Evolutionary conservation across 768 basidiomycete genomes (phyloP).

Genomic region (Mycena haematopus): DNA sequence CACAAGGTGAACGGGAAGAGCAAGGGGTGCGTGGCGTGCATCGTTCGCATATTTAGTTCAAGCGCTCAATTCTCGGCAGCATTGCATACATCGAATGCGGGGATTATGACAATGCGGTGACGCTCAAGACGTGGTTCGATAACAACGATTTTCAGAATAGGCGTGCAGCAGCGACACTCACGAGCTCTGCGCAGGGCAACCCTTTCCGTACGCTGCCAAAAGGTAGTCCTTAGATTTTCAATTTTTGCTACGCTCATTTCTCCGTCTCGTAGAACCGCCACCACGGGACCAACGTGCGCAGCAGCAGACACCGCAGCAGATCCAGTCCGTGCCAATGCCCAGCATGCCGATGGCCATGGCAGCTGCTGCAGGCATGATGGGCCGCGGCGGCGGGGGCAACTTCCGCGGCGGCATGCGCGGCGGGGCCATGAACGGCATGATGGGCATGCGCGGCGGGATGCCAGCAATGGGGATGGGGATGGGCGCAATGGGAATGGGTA

Average conservation of each 20-base stretch:
- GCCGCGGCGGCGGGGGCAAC: constrained; percentile 42
- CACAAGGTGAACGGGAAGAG: constrained; percentile 99
- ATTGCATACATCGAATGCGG: constrained; percentile 89
- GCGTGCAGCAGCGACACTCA: constrained; percentile 73
- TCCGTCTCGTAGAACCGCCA: constrained; percentile 70
- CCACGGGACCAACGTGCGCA: constrained; percentile 60
- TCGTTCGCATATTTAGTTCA: constrained; percentile 7
- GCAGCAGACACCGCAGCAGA: constrained; percentile 34
- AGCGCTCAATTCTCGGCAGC: constrained; percentile 47
- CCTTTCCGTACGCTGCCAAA: constrained; percentile 95
- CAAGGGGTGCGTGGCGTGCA: constrained; percentile 77
- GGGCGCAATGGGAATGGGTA: constrained; percentile 44
- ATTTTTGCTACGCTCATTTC: background rate
- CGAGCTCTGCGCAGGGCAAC: constrained; percentile 79
- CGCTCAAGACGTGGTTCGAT: constrained; percentile 86
- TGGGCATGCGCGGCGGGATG: constrained; percentile 35
- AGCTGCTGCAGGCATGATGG: constrained; percentile 31
- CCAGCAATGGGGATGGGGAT: constrained; percentile 36
- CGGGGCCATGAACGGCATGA: constrained; percentile 43
- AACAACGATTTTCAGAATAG: constrained; percentile 92
- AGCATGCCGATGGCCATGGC: constrained; percentile 36
- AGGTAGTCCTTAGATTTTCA: constrained; percentile 53
- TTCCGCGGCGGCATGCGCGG: constrained; percentile 46
- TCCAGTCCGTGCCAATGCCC: constrained; percentile 28
- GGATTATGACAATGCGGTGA: constrained; percentile 63